Conservation (phyloP, 495 filamentous ascomycete species). For the Aspergillus carlsbadensis region DNA sequence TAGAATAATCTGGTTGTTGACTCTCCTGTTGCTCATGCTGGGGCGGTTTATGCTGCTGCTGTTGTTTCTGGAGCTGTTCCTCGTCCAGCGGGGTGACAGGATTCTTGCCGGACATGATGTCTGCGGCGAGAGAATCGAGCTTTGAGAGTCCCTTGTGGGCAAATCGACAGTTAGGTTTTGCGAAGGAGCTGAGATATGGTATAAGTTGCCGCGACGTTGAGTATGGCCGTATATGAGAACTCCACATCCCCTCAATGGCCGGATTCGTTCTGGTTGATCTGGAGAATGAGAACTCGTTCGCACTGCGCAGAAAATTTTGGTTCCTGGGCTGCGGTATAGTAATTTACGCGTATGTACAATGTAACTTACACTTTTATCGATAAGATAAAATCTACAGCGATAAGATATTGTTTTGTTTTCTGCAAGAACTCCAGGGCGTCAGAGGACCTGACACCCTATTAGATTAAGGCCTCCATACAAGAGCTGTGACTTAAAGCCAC, state of each 20-base stretch:
- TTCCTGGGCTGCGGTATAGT: background rate
- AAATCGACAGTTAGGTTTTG: background rate
- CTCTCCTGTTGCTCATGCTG: background rate
- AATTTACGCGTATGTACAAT: slow-evolving; percentile 7
- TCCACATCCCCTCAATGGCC: slow-evolving; percentile 20
- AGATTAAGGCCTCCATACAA: too few species aligned
- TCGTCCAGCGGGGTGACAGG: background rate
- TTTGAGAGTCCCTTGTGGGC: background rate
- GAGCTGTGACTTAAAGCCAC: too few species aligned
- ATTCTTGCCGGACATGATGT: slow-evolving; percentile 7
- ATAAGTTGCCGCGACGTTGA: background rate
- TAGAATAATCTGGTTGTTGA: slow-evolving; percentile 43
- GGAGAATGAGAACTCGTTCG: background rate
- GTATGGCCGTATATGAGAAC: slow-evolving; percentile 9
- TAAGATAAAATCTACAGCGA: background rate
- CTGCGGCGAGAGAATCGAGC: slow-evolving; percentile 1
- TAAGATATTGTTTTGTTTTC: background rate
- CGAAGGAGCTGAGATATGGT: background rate
- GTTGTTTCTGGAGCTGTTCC: slow-evolving; percentile 2
- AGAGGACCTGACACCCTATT: too few species aligned
- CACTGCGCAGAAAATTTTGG: slow-evolving; percentile 8
- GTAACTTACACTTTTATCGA: slow-evolving; percentile 8
- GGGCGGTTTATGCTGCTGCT: background rate
- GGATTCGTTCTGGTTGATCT: background rate
- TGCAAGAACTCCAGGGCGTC: background rate